A percentile compares a stretch with the other conserved stretches of the same genome.
These are phyloP conservation scores for Phylloporus arenicola DNA, from an alignment of 768 basidiomycete species.

Conservation along the genomic window DNA sequence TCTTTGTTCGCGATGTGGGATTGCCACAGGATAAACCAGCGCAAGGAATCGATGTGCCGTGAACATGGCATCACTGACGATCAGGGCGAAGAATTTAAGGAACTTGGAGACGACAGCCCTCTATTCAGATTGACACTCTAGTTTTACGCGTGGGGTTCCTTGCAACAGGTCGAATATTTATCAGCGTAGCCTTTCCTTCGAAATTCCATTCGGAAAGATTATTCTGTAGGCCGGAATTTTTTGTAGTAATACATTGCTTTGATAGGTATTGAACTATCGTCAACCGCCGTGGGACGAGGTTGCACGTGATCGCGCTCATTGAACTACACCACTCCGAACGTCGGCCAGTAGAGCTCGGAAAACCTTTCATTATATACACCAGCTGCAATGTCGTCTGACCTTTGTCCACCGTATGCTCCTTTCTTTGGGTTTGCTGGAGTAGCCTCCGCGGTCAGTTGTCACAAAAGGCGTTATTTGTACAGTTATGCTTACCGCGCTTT, in stretches of 20 bases:
- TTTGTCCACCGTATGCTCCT: conserved; percentile 90
- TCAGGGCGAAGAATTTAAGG: conserved; percentile 35
- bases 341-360: background rate
- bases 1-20: conserved; percentile 40
- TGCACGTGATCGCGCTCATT: background rate
- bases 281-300: too few species aligned
- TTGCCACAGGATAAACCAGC: conserved; percentile 42
- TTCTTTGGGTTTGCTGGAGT: conserved; percentile 99
- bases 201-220: background rate
- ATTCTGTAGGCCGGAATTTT: too few species aligned
- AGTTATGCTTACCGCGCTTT: conserved; percentile 6
- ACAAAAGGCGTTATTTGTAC: background rate
- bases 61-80: conserved; percentile 39
- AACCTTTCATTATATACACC: background rate
- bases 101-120: conserved; percentile 49
- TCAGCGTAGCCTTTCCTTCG: background rate
- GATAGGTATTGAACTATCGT: too few species aligned
- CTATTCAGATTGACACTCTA: conserved; percentile 41
- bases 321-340: background rate
- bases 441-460: conserved; percentile 73
- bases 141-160: background rate
- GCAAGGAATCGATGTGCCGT: conserved; percentile 39
- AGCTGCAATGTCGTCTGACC: conserved; percentile 41
- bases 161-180: too few species aligned
- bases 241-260: too few species aligned